Evolutionary conservation across 1,139 yeast genomes (phyloP).

Genomic region (Trichomonascaceae sp.): DNA sequence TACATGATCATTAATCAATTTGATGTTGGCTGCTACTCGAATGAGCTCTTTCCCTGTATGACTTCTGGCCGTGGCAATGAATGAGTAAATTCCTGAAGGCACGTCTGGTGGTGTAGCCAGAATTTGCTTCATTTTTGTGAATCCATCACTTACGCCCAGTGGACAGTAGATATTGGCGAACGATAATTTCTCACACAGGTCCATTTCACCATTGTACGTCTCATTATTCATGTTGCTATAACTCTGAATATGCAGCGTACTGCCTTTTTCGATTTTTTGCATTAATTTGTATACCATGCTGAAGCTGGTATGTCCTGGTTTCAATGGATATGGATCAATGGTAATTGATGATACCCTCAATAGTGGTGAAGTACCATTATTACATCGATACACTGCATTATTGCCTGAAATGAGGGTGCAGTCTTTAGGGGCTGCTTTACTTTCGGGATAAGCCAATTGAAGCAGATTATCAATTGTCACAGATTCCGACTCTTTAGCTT

Average conservation of each 20-base stretch:
- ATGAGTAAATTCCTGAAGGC: conserved; percentile 25
- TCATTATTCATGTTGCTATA: conserved; percentile 16
- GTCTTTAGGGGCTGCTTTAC: conserved; percentile 10
- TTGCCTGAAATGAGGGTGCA: conserved; percentile 14
- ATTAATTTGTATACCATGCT: conserved; percentile 20
- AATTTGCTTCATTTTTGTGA: conserved; percentile 17
- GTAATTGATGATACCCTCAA: conserved; percentile 19
- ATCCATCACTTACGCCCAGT: conserved; percentile 13
- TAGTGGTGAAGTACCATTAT: conserved; percentile 21
- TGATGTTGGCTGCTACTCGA: conserved; percentile 26
- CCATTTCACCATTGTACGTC: conserved; percentile 22
- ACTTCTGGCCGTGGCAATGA: conserved; percentile 22
- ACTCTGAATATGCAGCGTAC: conserved; percentile 21
- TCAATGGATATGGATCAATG: conserved; percentile 25
- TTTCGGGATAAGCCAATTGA: conserved; percentile 5
- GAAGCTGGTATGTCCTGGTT: conserved; percentile 26
- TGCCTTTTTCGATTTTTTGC: conserved; percentile 21
- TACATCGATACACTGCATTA: conserved; percentile 19
- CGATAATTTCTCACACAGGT: conserved; percentile 24
- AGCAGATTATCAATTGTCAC: conserved; percentile 4
- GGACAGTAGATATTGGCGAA: conserved; percentile 28
- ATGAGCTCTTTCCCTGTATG: conserved; percentile 19
- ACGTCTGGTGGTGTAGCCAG: conserved; percentile 27
- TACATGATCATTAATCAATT: conserved; percentile 11
- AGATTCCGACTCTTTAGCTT: background rate